These are phyloP conservation scores for Claviceps quebecensis DNA, from an alignment of 2,329 filamentous ascomycete genomes.

Conservation along the genomic window DNA sequence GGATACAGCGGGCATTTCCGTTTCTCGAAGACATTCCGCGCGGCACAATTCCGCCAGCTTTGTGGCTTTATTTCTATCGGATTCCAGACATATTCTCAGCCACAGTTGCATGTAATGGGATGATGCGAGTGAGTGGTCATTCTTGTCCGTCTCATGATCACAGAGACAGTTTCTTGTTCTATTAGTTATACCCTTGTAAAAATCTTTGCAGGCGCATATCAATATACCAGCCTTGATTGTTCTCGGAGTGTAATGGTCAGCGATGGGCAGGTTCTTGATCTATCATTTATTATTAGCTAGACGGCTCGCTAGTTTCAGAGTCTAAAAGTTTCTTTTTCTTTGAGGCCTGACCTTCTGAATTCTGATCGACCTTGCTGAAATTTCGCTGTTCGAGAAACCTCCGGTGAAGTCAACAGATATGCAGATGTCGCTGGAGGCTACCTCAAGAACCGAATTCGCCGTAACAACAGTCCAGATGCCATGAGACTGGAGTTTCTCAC, in stretches of 20 bases:
- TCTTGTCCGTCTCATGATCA: background rate
- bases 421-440: background rate
- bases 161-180: no score
- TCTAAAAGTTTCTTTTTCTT: no score
- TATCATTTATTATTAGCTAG: background rate
- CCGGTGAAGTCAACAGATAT: background rate
- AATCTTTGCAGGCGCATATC: no score
- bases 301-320: background rate
- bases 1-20: constrained; percentile 12
- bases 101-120: background rate
- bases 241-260: background rate
- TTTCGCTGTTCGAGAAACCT: no score
- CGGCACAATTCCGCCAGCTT: background rate
- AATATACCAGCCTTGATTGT: no score
- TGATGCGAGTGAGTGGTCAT: background rate
- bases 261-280: background rate
- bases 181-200: no score
- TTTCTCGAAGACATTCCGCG: constrained; percentile 12
- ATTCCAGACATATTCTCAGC: background rate
- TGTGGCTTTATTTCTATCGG: background rate
- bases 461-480: background rate
- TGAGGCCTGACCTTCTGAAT: no score
- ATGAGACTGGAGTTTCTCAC: background rate
- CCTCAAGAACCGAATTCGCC: background rate
- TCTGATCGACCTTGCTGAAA: no score